Percentiles rank a stretch among this genome's conserved stretches.
These are phyloP conservation scores for Phytopythium kandeliae DNA, from an alignment of 352 stramenopile genomes.

Conservation along the genomic window DNA sequence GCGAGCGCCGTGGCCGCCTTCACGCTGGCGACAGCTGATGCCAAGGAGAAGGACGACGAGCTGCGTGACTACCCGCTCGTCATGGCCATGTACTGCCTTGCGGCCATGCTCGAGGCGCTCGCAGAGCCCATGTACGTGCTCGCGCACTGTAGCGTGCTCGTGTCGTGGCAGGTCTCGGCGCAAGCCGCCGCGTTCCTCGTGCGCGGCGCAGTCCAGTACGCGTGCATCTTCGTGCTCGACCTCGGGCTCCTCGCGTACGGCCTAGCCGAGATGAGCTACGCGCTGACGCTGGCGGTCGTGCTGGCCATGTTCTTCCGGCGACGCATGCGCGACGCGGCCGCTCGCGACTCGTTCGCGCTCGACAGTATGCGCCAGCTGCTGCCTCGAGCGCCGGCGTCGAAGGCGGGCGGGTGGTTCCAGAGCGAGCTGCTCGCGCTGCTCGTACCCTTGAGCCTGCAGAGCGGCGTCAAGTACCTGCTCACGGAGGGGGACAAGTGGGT, in stretches of 20 bases:
- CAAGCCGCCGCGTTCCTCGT: conserved; percentile 73
- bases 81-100: conserved; percentile 68
- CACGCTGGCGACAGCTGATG: conserved; percentile 10
- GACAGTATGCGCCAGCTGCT: conserved; percentile 48
- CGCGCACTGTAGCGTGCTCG: conserved; percentile 66
- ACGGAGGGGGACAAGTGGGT: conserved; percentile 97
- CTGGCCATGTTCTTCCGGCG: conserved; percentile 52
- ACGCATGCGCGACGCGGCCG: conserved; percentile 21
- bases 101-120: conserved; percentile 72
- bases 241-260: conserved; percentile 70
- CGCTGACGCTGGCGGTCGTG: conserved; percentile 46
- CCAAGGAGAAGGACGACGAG: conserved; percentile 9
- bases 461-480: conserved; percentile 95
- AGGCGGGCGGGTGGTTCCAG: conserved; percentile 33
- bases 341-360: conserved; percentile 29
- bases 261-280: conserved; percentile 70
- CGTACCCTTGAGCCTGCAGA: conserved; percentile 86
- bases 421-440: conserved; percentile 51
- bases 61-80: conserved; percentile 46
- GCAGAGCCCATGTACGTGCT: conserved; percentile 83
- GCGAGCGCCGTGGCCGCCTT: conserved; percentile 23
- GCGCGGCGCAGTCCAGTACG: conserved; percentile 60
- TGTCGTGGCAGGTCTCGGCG: conserved; percentile 79
- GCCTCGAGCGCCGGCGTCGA: conserved; percentile 12
- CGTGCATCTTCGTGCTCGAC: conserved; percentile 56